Evolutionary conservation across 2,329 filamentous ascomycete species (phyloP).

Genomic region (Curvularia hawaiiensis): DNA sequence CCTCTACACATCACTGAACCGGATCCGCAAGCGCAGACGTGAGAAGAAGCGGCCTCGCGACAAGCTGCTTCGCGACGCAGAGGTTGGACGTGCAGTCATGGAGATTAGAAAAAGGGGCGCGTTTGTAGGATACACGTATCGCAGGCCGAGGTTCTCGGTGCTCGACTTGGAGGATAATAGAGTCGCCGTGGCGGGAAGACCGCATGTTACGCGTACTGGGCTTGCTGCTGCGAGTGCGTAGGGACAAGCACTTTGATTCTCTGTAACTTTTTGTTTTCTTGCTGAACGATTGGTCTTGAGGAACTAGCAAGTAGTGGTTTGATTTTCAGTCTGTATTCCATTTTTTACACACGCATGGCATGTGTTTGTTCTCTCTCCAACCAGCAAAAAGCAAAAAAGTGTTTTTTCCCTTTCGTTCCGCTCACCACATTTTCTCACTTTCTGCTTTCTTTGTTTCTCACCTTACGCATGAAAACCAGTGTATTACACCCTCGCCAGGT

Average conservation of each 20-base stretch:
- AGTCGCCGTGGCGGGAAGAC: conserved; percentile 9
- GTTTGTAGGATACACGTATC: conserved; percentile 90
- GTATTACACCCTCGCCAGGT: background rate
- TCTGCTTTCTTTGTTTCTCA: background rate
- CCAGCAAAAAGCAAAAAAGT: no score
- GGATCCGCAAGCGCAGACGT: conserved; percentile 58
- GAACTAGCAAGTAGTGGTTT: no score
- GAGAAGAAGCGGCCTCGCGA: conserved; percentile 84
- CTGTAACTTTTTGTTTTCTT: background rate
- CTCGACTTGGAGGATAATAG: conserved; percentile 36
- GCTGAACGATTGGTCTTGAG: no score
- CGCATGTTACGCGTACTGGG: conserved; percentile 4
- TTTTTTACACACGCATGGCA: no score
- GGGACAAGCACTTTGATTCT: background rate
- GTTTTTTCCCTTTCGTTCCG: no score
- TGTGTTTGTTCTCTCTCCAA: no score
- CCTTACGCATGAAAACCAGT: background rate
- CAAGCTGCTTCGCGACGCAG: conserved; percentile 76
- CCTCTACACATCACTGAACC: conserved; percentile 13
- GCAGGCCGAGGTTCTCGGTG: conserved; percentile 53
- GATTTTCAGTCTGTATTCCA: no score
- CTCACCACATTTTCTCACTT: background rate
- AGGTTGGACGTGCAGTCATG: conserved; percentile 70
- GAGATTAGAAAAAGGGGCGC: conserved; percentile 80
- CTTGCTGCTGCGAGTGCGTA: conserved; percentile 19